A percentile compares a stretch with the other conserved stretches of the same genome.
These are phyloP conservation scores for Trypanosoma vivax DNA, from an alignment of 208 protist genomes.

Conservation along the genomic window DNA sequence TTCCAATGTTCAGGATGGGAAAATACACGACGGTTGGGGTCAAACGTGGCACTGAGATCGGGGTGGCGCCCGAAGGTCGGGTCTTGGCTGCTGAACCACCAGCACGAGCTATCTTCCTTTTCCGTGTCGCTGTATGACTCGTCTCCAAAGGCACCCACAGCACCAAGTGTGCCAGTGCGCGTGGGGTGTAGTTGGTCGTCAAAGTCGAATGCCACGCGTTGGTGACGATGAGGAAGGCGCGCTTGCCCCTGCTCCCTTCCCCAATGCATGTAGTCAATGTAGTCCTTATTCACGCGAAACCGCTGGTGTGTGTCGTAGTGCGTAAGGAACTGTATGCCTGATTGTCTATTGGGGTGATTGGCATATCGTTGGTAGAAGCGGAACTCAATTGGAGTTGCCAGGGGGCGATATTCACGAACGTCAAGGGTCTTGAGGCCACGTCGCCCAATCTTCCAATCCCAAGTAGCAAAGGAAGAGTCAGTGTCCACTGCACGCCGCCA, in stretches of 20 bases:
- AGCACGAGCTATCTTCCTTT: background rate
- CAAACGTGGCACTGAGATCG: slow-evolving; percentile 53
- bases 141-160: background rate
- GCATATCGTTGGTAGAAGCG: slow-evolving; percentile 90
- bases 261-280: slow-evolving; percentile 91
- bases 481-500: too few relatives aligned
- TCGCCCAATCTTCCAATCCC: slow-evolving; percentile 11
- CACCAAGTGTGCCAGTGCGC: slow-evolving; percentile 16
- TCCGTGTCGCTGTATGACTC: slow-evolving; percentile 4
- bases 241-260: slow-evolving; percentile 87
- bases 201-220: slow-evolving; percentile 89
- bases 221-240: slow-evolving; percentile 81
- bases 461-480: too few relatives aligned
- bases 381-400: slow-evolving; percentile 85
- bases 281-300: slow-evolving; percentile 84
- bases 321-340: slow-evolving; percentile 85
- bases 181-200: slow-evolving; percentile 80
- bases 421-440: slow-evolving; percentile 80
- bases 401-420: slow-evolving; percentile 76
- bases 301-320: slow-evolving; percentile 88
- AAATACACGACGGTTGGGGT: slow-evolving; percentile 78
- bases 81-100: slow-evolving; percentile 72
- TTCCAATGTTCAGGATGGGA: slow-evolving; percentile 88
- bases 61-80: slow-evolving; percentile 48
- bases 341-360: slow-evolving; percentile 85